These are phyloP conservation scores for Agrocybe pediades DNA, from an alignment of 768 basidiomycete genomes.

Conservation along the genomic window DNA sequence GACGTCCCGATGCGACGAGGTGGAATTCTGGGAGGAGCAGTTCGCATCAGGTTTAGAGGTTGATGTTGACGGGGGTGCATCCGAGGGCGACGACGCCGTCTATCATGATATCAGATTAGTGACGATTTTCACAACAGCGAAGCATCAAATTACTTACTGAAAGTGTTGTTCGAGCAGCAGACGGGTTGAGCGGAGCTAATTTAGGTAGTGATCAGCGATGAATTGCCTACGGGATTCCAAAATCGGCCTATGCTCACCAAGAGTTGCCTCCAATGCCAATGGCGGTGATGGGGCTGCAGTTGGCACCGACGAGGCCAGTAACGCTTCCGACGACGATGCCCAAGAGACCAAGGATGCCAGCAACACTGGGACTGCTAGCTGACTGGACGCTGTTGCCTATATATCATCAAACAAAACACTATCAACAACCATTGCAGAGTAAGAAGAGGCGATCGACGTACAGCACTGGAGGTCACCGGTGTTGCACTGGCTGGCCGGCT, in stretches of 20 bases:
- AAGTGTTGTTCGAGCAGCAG: conserved; percentile 26
- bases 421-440: no score
- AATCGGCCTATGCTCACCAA: not conserved
- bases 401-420: not conserved
- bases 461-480: conserved; percentile 23
- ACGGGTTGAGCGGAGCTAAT: conserved; percentile 22
- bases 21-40: no score
- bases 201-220: not conserved
- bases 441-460: no score
- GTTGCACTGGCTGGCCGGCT: conserved; percentile 17
- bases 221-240: not conserved
- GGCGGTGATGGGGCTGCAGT: conserved; percentile 24
- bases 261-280: conserved; percentile 20
- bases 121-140: not conserved
- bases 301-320: conserved; percentile 10
- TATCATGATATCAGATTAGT: not conserved
- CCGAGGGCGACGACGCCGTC: conserved; percentile 26
- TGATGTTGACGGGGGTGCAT: conserved; percentile 27
- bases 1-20: no score
- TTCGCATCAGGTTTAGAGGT: conserved; percentile 10
- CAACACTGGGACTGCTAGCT: not conserved
- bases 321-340: conserved; percentile 14
- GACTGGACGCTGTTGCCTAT: conserved; percentile 10
- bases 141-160: conserved; percentile 7
- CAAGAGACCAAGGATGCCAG: conserved; percentile 17